Evolutionary conservation across 2,329 filamentous ascomycete genomes (phyloP).

Genomic region (Colletotrichum melonis): DNA sequence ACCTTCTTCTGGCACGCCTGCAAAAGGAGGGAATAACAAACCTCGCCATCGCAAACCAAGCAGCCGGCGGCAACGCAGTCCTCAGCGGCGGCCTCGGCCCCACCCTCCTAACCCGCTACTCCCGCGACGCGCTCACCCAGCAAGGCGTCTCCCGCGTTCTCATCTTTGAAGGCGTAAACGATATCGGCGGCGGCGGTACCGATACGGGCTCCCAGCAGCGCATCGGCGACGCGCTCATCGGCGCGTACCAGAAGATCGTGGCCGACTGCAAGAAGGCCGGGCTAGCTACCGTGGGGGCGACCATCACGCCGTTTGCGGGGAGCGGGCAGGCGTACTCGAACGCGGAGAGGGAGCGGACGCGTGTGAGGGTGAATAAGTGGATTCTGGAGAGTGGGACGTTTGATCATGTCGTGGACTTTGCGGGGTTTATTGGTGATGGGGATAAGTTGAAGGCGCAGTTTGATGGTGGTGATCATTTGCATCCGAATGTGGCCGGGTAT

Average conservation of each 20-base stretch:
- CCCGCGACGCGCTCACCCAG: constrained; percentile 72
- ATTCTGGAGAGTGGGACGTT: constrained; percentile 67
- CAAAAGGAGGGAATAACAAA: constrained; percentile 58
- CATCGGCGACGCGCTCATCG: constrained; percentile 63
- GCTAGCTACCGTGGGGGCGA: constrained; percentile 70
- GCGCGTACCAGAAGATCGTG: constrained; percentile 69
- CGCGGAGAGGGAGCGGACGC: constrained; percentile 64
- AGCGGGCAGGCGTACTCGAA: constrained; percentile 65
- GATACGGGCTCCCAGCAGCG: constrained; percentile 58
- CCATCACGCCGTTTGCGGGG: constrained; percentile 72
- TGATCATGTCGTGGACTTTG: constrained; percentile 73
- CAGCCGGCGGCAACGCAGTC: constrained; percentile 76
- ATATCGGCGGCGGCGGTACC: constrained; percentile 66
- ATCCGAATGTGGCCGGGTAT: constrained; percentile 71
- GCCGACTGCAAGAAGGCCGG: constrained; percentile 63
- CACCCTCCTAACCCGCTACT: constrained; percentile 68
- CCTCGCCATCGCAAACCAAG: constrained; percentile 72
- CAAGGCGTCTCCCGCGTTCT: constrained; percentile 69
- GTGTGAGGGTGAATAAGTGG: constrained; percentile 70
- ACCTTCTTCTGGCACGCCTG: constrained; percentile 64
- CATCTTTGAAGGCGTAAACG: constrained; percentile 77
- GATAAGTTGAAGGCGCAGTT: constrained; percentile 60
- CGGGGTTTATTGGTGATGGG: constrained; percentile 64
- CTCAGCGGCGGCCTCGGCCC: constrained; percentile 72
- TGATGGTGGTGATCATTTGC: constrained; percentile 73